phyloP scores from a whole-genome alignment of 352 stramenopile species.

The Globisporangium perplexum region DNA sequence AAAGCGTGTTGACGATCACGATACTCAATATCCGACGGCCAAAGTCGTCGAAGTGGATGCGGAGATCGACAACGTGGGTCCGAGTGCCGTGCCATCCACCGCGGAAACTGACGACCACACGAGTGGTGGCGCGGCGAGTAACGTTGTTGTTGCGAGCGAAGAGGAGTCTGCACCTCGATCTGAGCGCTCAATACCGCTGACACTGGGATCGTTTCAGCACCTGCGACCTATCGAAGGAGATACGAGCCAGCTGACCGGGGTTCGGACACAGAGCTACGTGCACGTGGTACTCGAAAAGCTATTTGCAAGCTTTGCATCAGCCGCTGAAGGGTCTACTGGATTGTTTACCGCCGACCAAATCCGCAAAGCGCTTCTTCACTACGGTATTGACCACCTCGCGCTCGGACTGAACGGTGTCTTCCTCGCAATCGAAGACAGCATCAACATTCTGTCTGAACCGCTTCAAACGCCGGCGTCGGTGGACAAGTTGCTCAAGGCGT shows the following conservation, averaged over 20 bases:
- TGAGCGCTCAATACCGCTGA: too few species aligned
- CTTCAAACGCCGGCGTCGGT: neutral
- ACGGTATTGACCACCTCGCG: conserved; percentile 8
- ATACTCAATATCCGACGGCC: too few species aligned
- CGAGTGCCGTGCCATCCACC: too few species aligned
- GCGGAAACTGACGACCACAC: too few species aligned
- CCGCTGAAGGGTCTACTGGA: neutral
- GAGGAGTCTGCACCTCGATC: too few species aligned
- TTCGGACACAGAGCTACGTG: neutral
- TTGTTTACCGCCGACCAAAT: conserved; percentile 11
- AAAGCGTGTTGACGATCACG: too few species aligned
- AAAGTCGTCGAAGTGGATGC: too few species aligned
- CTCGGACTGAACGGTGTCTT: conserved; percentile 12
- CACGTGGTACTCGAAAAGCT: neutral
- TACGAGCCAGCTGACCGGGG: too few species aligned
- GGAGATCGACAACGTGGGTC: too few species aligned
- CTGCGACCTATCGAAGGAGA: too few species aligned
- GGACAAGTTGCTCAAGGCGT: neutral
- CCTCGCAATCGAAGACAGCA: conserved; percentile 9
- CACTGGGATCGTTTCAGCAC: neutral
- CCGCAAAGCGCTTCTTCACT: conserved; percentile 6
- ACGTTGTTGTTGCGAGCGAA: too few species aligned
- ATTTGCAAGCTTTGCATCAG: conserved; percentile 2
- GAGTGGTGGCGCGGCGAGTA: too few species aligned
- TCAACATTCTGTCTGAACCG: neutral